These are phyloP conservation scores for Wickerhamiella qilinensis DNA, from an alignment of 805 yeast genomes.

Conservation along the genomic window DNA sequence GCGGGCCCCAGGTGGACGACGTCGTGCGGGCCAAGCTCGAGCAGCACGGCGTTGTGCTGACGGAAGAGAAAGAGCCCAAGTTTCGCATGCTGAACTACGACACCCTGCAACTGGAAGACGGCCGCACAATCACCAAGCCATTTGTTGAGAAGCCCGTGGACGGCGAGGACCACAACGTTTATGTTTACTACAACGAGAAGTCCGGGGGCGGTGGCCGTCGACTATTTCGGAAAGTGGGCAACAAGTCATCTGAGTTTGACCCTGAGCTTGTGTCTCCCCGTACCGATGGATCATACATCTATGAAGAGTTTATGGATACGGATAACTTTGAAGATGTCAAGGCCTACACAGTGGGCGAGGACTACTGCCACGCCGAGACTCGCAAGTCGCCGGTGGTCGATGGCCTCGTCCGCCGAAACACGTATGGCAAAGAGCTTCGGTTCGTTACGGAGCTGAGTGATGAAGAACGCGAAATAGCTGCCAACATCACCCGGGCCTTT, in stretches of 20 bases:
- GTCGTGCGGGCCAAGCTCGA: constrained; percentile 45
- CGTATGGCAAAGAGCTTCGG: constrained; percentile 93
- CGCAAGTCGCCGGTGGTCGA: constrained; percentile 98
- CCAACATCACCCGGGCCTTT: constrained; percentile 54
- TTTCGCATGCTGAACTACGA: constrained; percentile 81
- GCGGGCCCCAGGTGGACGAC: constrained; percentile 78
- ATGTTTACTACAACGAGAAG: constrained; percentile 71
- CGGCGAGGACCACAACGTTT: constrained; percentile 96
- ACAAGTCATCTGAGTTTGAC: constrained; percentile 92
- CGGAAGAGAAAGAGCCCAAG: constrained; percentile 41
- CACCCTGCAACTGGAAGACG: constrained; percentile 65
- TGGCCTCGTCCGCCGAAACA: constrained; percentile 91
- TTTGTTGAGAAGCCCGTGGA: constrained; percentile 97
- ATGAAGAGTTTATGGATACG: constrained; percentile 93
- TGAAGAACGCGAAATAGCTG: constrained; percentile 70
- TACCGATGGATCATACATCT: constrained; percentile 78
- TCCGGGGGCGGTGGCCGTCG: constrained; percentile 98
- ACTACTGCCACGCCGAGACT: constrained; percentile 93
- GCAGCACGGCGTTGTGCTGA: constrained; percentile 41
- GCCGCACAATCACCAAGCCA: constrained; percentile 61
- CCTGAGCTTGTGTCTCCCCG: constrained; percentile 59
- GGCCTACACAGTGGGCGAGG: constrained; percentile 89
- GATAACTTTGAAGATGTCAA: constrained; percentile 97
- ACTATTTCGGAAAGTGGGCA: constrained; percentile 87
- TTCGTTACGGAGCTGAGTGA: constrained; percentile 65